A percentile compares a stretch with the other conserved stretches of the same genome.
phyloP scores from a whole-genome alignment of 1,284 basidiomycete genomes.

The Boletellus dicymbophilus region DNA sequence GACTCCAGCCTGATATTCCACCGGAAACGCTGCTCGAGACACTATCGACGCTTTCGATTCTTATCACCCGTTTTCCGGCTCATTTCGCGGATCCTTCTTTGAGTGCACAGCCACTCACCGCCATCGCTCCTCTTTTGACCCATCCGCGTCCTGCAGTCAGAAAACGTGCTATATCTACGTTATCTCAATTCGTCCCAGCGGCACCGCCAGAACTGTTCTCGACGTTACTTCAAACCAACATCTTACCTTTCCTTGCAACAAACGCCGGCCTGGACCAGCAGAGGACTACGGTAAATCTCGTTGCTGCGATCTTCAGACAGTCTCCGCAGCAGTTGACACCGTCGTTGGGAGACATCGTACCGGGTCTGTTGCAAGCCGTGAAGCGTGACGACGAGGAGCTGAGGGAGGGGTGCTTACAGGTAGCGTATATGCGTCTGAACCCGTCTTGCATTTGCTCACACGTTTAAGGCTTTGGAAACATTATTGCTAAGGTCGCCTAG shows the following conservation, averaged over 20 bases:
- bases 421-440: conserved; percentile 26
- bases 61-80: conserved; percentile 84
- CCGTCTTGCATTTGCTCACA: conserved; percentile 3
- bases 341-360: conserved; percentile 60
- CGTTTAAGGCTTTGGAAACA: conserved; percentile 70
- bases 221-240: conserved; percentile 53
- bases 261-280: conserved; percentile 63
- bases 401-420: conserved; percentile 77
- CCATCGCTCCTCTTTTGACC: conserved; percentile 76
- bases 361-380: conserved; percentile 67
- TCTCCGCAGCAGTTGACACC: conserved; percentile 67
- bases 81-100: conserved; percentile 61
- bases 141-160: conserved; percentile 83
- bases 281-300: conserved; percentile 77
- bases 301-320: conserved; percentile 77
- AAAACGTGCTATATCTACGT: conserved; percentile 86
- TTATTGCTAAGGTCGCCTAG: conserved; percentile 82
- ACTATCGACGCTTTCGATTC: conserved; percentile 88
- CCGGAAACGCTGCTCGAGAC: conserved; percentile 89
- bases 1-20: conserved; percentile 61
- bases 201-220: conserved; percentile 58
- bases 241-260: conserved; percentile 62
- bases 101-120: conserved; percentile 61
- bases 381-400: conserved; percentile 80
- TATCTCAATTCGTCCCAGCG: conserved; percentile 80